Base-by-base conservation (phyloP, 225 moss, liverwort and hornwort genomes). In the Anthoceros angustus region DNA sequence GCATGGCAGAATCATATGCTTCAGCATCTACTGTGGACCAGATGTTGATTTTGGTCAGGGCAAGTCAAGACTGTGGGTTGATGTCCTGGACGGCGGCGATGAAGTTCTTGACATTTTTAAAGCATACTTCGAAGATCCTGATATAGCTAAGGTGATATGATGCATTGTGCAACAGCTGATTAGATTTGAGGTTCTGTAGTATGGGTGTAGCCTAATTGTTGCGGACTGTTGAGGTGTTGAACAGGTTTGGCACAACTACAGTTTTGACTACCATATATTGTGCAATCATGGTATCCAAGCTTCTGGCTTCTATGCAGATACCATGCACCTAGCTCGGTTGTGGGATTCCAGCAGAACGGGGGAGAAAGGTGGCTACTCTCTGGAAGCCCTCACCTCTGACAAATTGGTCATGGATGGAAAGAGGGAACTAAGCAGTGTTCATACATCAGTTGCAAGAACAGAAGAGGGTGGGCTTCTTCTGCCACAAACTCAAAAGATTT, bases 241-340 rank as follows among this genome's bases (percentile, higher is more conserved):
- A 76, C 89, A 98, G 98, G 82, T 98, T 55, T 98, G 98, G 98
- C 98, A 98, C 70, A 98, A 98, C 72, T 98, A 89, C 76, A 98
- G 92, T 70, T 98, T 98, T 66, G 98, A 98, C 79, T 89, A 74
- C 70, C 98, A 98, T 63, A 77, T 92, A 42, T 74, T 98, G 39
- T 81, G 84, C 32, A 92, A 92, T 70, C 84, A 92, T 73, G 89
- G 86, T 20, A 89, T 98, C 40, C 68, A 72, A 42, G 80, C 81
- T 7, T 70, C 82, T 76, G 98, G 98, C 25, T 98, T 98, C 64
- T 80, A 92, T 68, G 92, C 92, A 14, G 98, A 98, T 73, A 98
- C 98, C 62, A 92, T 98, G 92, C 98, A 98, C 66, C 81, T 98
- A 62, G 98, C 98, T 60, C 84, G 98, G 42, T 72, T 98, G 20